Evolutionary conservation across 768 basidiomycete genomes (phyloP), one percentile per base, ranked within the genome.

Genomic region (Boletus eberwhitei): DNA sequence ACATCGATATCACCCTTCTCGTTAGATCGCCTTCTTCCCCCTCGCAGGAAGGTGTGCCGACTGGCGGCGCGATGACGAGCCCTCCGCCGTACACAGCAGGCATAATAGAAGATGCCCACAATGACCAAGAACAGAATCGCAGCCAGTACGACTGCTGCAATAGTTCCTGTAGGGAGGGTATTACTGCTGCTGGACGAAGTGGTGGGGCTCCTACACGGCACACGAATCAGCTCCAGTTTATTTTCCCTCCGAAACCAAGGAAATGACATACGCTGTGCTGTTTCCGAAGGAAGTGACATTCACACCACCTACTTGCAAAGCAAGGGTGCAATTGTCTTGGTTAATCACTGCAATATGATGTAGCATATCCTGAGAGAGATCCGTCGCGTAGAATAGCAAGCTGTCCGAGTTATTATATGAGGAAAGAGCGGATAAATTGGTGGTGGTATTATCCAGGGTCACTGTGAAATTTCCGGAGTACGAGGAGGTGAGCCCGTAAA

Each of bases 121-220:
- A 83, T 54, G 29, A 85, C 50, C 60, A 83, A 73, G 26, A 78
- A 75, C 9, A 89, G 71, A 19, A 82, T 65, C 21, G 77, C 76
- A 3, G 81, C 85, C 2, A 90, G 74, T 11, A 77, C 78, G 31
- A 87, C 73, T 0, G 86, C 88, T 19, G 86, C 87, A 50, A 88
- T 82, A 2, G 86, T 83, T 40, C 87, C 86, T 55, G 72, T 71
- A 2, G 79, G 55, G 19, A 76, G 70, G 2, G 75, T 69, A 34
- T 47, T 49, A 32, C 53, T 47, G 36, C 54, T 46, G 36, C 52
- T 54, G 4, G 60, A 53, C 7, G 59, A 37, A 48, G 49, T 55
- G 39, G 68, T 49, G 11, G 61, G 53, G 51, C 57, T 54, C 35
- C 65, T 64, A 57, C 35, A 38, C n/a, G 31, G 17, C 13, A 55